phyloP scores from a whole-genome alignment of 768 basidiomycete species.

The Panellus pusillus region DNA sequence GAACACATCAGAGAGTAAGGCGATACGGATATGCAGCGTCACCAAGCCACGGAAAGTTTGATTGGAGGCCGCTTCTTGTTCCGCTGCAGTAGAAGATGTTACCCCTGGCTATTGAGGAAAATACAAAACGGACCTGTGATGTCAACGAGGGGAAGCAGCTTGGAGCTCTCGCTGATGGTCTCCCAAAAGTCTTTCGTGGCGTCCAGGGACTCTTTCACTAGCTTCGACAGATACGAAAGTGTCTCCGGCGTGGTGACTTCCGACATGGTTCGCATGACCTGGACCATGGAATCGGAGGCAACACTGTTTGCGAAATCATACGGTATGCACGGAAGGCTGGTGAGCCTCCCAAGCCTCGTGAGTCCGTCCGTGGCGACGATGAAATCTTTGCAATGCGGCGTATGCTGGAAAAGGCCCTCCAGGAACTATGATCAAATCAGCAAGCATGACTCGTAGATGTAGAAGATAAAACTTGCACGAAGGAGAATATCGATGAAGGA shows the following conservation, averaged over 20 bases:
- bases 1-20: constrained; percentile 85
- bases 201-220: constrained; percentile 68
- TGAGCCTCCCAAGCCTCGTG: constrained; percentile 69
- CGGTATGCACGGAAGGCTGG: constrained; percentile 83
- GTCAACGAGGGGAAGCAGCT: constrained; percentile 65
- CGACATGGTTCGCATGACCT: constrained; percentile 85
- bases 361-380: constrained; percentile 74
- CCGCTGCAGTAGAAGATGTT: constrained; percentile 33
- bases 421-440: constrained; percentile 61
- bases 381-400: constrained; percentile 88
- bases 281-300: constrained; percentile 83
- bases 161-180: constrained; percentile 51
- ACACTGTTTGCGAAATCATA: constrained; percentile 85
- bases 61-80: constrained; percentile 53
- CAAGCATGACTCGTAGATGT: neutral
- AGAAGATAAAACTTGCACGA: constrained; percentile 50
- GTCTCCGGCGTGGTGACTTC: constrained; percentile 83
- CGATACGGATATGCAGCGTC: constrained; percentile 74
- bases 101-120: neutral
- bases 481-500: constrained; percentile 79
- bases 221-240: constrained; percentile 63
- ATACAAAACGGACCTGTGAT: constrained; percentile 38
- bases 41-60: constrained; percentile 70
- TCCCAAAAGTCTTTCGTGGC: constrained; percentile 77
- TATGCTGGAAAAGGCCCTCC: constrained; percentile 92